These are phyloP conservation scores for Durotheca rogersii DNA, from an alignment of 495 filamentous ascomycete genomes.

Conservation along the genomic window DNA sequence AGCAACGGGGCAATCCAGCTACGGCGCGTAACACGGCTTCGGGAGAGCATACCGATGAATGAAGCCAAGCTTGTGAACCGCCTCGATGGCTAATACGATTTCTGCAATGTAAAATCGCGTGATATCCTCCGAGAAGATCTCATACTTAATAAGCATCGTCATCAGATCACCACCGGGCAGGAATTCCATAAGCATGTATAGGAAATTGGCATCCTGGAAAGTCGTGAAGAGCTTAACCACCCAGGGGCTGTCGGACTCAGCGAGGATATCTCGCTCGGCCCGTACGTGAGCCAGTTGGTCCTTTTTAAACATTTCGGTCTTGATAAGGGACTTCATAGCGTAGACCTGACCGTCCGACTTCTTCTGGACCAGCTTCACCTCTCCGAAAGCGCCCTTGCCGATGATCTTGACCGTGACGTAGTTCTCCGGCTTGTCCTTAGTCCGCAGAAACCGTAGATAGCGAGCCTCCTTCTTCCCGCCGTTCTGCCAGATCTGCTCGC, in stretches of 20 bases:
- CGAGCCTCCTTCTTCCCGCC: conserved; percentile 81
- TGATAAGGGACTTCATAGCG: conserved; percentile 96
- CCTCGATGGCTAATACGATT: conserved; percentile 94
- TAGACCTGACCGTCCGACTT: conserved; percentile 97
- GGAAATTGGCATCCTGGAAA: conserved; percentile 91
- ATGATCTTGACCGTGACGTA: conserved; percentile 97
- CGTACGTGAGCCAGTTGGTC: conserved; percentile 99
- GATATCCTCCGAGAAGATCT: conserved; percentile 98
- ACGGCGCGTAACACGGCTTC: conserved; percentile 4
- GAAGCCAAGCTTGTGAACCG: conserved; percentile 96
- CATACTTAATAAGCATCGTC: conserved; percentile 99
- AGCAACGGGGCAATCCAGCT: conserved; percentile 8
- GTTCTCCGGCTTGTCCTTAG: conserved; percentile 86
- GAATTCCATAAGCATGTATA: conserved; percentile 99
- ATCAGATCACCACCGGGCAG: conserved; percentile 97
- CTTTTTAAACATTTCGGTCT: conserved; percentile 99
- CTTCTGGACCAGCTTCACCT: conserved; percentile 94
- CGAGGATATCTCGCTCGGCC: conserved; percentile 94
- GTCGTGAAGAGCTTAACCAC: conserved; percentile 97
- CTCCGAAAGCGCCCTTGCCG: conserved; percentile 97
- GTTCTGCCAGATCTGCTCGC: conserved; percentile 73
- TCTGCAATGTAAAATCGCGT: conserved; percentile 99
- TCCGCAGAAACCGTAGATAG: conserved; percentile 91
- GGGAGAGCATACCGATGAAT: conserved; percentile 84
- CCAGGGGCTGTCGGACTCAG: conserved; percentile 98